Base-by-base conservation (phyloP, 352 stramenopile genomes). In the Pythium aristosporum region DNA sequence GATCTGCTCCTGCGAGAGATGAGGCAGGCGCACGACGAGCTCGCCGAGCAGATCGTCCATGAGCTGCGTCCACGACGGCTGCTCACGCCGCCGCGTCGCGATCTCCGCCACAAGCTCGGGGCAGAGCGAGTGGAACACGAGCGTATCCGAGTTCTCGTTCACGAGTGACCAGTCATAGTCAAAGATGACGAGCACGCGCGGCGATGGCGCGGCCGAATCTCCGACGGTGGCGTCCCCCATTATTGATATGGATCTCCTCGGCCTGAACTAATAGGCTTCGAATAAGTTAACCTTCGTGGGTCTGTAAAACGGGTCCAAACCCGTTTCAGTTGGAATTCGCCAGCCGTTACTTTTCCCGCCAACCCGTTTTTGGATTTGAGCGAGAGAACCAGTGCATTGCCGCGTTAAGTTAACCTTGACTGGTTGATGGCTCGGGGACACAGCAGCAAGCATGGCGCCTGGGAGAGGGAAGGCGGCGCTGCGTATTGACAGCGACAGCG, bases 121-220 rank as follows among this genome's bases (percentile, higher is more conserved):
- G 46, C 88, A 80, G 6, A 92, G 67, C 60, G 74, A 32, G 43
- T 87, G 68, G 73, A 92, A 92, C 50, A 94, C 65, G 52, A 85
- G 90, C 37, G 71, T 88, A 65, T 94, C 85, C 43, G 86, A 93
- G 73, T 94, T 90, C 23, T 88, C 82, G 63, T 94, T 87, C 51
- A 94, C 76, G 47, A 94, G 71, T 30, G 78, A 94, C 80, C 85
- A 92, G 68, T 94, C 85, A 54, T 91, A 94, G 73, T 94, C 85
- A 42, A 94, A 92, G 44, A 92, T 61, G 34, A 92, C 79, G 32
- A 94, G 73, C 15, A 83, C 72, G 28, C 63, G 63, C 57, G 57
- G 57, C 52, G 53, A 4, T 20, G 37, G 9, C 39, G 58, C 10
- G 11, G 18, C 39, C 12, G 13, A 2, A 20, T 46, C 37, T 42